Base-by-base conservation (phyloP, 1,284 basidiomycete genomes). In the Sphagnurus paluster region DNA sequence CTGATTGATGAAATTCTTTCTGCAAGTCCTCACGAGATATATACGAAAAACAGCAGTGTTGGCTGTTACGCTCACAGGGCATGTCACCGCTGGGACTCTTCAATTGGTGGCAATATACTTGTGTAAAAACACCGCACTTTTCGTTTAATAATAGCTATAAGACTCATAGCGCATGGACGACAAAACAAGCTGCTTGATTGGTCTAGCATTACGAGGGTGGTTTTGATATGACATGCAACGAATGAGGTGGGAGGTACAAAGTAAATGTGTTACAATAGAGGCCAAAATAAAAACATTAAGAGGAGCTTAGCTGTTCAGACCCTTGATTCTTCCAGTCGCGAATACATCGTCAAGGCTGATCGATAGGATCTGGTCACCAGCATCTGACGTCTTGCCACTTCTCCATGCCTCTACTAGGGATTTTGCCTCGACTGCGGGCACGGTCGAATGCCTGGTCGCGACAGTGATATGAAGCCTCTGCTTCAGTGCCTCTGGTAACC, bases 401-500 rank as follows among this genome's bases (percentile, higher is more conserved):
- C 70, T 72, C 79, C 82, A 90, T 4, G 53, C 59, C 50, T 77
- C 66, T 8, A 93, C 82, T 48, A 96, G 58, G 0, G 54, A 62
- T 60, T 71, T 83, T 8, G 83, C 90, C 69, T 97, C 92, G 34
- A 88, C 81, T 1, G 93, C 77, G 0, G 63, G 57, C 1, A 96
- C 73, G 2, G 69, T 66, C 13, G 66, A 61, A 32, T 74, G 60
- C 43, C 63, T 58, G 4, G 92, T 96, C 2, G 92, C 97, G 3
- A 98, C 82, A 0, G 97, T 99, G 49, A 99, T 79, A 63, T 99
- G 97, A 53, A 95, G 63, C 50, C 76, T 54, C 9, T 68, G 56
- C 48, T 67, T 69, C 9, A 83, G 57, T 13, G 78, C 74, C 11
- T 68, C 60, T 0, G 77, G 70, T 16, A 94, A 57, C 35, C 53